Percentiles rank a stretch among this genome's conserved stretches.
Evolutionary conservation across 148 eudicot genomes (phyloP).

Genomic region (Spergularia marina): DNA sequence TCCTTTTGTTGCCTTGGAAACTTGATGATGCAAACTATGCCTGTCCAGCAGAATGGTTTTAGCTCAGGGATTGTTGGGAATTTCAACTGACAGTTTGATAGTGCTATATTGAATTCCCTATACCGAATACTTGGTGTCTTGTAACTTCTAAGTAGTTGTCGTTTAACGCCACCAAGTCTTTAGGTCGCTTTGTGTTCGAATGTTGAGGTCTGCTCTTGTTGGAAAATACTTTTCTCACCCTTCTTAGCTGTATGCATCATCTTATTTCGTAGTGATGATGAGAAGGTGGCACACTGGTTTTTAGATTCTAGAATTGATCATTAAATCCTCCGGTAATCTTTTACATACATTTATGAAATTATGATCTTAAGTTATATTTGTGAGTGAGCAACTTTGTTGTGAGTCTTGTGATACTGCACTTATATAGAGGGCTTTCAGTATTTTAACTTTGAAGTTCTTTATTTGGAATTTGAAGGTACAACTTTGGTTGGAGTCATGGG

Average conservation of each 20-base stretch:
- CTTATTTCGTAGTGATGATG: background rate
- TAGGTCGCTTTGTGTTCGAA: background rate
- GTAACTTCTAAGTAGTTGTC: background rate
- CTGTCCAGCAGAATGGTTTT: background rate
- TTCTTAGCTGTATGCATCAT: background rate
- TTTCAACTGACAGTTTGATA: background rate
- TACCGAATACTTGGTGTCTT: background rate
- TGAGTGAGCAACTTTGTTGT: background rate
- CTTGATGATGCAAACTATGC: background rate
- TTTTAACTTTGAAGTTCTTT: constrained; percentile 6
- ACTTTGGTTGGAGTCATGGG: constrained; percentile 99
- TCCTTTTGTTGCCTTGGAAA: background rate
- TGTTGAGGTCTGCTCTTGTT: background rate
- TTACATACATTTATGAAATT: background rate
- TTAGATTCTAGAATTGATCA: background rate
- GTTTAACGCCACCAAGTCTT: background rate
- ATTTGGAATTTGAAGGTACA: constrained; percentile 50
- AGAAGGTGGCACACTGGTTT: background rate
- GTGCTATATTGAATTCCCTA: background rate
- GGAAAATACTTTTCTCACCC: background rate
- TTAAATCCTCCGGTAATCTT: background rate
- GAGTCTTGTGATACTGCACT: too few relatives aligned
- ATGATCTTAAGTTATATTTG: background rate
- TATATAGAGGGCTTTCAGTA: background rate
- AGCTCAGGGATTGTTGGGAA: background rate